Evolutionary conservation across 805 yeast species (phyloP).

Genomic region (Kluyveromyces wickerhamii): DNA sequence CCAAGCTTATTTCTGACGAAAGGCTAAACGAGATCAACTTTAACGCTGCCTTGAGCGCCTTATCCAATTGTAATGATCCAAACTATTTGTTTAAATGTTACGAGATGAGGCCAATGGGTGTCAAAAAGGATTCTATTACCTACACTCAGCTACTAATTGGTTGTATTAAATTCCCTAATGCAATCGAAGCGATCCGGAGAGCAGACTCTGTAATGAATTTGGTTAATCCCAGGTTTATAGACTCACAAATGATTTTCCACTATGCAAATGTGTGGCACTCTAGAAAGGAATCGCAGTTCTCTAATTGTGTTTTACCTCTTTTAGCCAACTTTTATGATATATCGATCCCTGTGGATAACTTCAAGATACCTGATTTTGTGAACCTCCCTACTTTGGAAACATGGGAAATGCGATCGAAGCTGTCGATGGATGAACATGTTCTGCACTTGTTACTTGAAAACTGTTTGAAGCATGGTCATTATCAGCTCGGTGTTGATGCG

Average conservation of each 20-base stretch:
- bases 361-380: conserved; percentile 5
- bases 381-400: conserved; percentile 12
- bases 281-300: conserved; percentile 8
- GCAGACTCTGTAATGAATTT: conserved; percentile 14
- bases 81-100: conserved; percentile 34
- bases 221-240: conserved; percentile 16
- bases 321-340: conserved; percentile 14
- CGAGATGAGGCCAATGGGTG: conserved; percentile 19
- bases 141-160: conserved; percentile 20
- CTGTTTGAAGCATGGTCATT: conserved; percentile 13
- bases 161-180: conserved; percentile 14
- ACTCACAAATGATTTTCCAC: conserved; percentile 20
- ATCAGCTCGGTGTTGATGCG: conserved; percentile 13
- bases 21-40: conserved; percentile 35
- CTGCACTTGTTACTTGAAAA: conserved; percentile 17
- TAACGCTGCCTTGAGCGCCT: conserved; percentile 40
- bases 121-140: conserved; percentile 20
- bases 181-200: conserved; percentile 13
- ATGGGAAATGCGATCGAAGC: conserved; percentile 13
- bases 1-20: conserved; percentile 24
- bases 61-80: conserved; percentile 35
- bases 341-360: conserved; percentile 1
- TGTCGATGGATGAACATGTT: conserved; percentile 12
- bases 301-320: conserved; percentile 8
- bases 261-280: conserved; percentile 16